These are phyloP conservation scores for Omphalotus guepiniiformis DNA, from an alignment of 768 basidiomycete genomes.

Conservation along the genomic window DNA sequence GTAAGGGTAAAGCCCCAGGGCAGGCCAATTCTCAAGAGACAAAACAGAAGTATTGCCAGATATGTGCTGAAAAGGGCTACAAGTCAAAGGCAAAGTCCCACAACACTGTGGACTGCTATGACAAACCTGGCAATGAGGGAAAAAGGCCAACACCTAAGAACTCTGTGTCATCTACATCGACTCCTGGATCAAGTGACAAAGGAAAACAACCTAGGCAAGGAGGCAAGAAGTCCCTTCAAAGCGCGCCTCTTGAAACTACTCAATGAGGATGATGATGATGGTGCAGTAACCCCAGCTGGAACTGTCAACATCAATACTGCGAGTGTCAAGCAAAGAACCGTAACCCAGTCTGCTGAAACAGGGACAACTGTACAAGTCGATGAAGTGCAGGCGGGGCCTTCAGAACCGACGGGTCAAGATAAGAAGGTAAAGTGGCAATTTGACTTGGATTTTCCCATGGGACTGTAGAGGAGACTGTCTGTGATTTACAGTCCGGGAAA, in stretches of 20 bases:
- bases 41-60: not conserved
- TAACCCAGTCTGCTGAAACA: not conserved
- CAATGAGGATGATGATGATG: not conserved
- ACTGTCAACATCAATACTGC: not conserved
- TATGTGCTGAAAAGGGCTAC: not conserved
- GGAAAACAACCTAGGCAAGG: not conserved
- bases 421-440: too few relatives aligned
- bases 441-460: constrained; percentile 1
- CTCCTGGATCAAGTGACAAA: not conserved
- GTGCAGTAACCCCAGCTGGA: not conserved
- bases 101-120: not conserved
- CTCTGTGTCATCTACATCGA: not conserved
- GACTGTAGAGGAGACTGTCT: constrained; percentile 5
- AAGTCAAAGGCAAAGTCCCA: not conserved
- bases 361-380: constrained; percentile 2
- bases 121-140: constrained; percentile 1
- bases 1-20: not conserved
- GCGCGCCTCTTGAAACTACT: not conserved
- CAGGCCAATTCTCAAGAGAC: constrained; percentile 4
- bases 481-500: constrained; percentile 2
- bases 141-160: not conserved
- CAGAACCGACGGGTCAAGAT: not conserved
- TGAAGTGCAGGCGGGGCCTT: constrained; percentile 6
- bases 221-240: not conserved
- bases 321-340: not conserved